Conservation (phyloP, 495 filamentous ascomycete species). For the Penicillium macrosclerotiorum region DNA sequence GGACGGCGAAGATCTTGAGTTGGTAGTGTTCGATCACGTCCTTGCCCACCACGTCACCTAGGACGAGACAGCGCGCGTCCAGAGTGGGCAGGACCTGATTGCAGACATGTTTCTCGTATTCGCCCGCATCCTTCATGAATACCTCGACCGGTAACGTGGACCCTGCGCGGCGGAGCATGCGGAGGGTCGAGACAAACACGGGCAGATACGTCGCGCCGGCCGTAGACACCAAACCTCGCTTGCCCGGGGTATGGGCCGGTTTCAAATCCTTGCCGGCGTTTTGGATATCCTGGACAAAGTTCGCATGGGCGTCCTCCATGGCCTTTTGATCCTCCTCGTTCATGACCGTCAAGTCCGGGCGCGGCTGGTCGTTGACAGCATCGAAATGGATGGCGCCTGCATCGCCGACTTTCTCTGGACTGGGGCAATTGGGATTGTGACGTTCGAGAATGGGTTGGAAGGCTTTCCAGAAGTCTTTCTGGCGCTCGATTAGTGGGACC, state of each 20-base stretch:
- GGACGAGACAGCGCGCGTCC: slow-evolving; percentile 51
- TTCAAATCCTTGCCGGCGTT: slow-evolving; percentile 26
- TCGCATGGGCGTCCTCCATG: slow-evolving; percentile 44
- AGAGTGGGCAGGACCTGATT: slow-evolving; percentile 47
- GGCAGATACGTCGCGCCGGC: slow-evolving; percentile 47
- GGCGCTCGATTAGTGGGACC: slow-evolving; percentile 36
- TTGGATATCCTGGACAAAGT: slow-evolving; percentile 39
- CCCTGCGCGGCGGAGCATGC: slow-evolving; percentile 56
- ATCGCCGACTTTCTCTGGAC: slow-evolving; percentile 26
- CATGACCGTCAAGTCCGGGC: slow-evolving; percentile 36
- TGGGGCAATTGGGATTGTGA: slow-evolving; percentile 30
- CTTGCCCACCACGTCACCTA: slow-evolving; percentile 44
- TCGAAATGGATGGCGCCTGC: slow-evolving; percentile 30
- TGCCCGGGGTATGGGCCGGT: slow-evolving; percentile 42
- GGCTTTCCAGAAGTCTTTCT: slow-evolving; percentile 40
- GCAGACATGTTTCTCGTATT: slow-evolving; percentile 55
- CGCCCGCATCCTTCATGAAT: slow-evolving; percentile 48
- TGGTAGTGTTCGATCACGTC: slow-evolving; percentile 50
- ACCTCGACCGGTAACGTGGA: slow-evolving; percentile 58
- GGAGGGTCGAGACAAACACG: slow-evolving; percentile 50
- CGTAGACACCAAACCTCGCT: slow-evolving; percentile 56
- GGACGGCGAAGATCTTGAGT: slow-evolving; percentile 58
- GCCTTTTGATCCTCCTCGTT: slow-evolving; percentile 28
- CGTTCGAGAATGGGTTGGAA: slow-evolving; percentile 34
- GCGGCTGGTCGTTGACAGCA: slow-evolving; percentile 25